These are phyloP conservation scores for Cladophialophora chaetospira DNA, from an alignment of 2,329 filamentous ascomycete genomes.

Conservation along the genomic window DNA sequence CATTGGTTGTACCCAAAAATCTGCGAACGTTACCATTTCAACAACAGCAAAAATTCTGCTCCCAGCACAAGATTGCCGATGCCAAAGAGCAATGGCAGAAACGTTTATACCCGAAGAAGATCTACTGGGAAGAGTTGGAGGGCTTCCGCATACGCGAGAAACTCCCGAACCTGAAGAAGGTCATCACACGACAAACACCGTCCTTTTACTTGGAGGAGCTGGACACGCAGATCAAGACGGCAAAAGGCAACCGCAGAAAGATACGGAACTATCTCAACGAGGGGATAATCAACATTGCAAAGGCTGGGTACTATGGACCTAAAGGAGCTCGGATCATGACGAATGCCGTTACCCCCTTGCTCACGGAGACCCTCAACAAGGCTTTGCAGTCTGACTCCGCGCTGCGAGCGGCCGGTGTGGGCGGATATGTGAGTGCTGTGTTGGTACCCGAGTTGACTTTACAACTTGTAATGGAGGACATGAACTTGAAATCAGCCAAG, in stretches of 20 bases:
- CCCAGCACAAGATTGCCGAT: slow-evolving; percentile 27
- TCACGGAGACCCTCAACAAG: slow-evolving; percentile 58
- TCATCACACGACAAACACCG: slow-evolving; percentile 59
- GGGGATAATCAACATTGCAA: slow-evolving; percentile 56
- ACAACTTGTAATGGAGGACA: slow-evolving; percentile 61
- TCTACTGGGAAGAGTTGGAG: slow-evolving; percentile 67
- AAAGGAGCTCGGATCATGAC: slow-evolving; percentile 72
- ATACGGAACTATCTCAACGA: slow-evolving; percentile 52
- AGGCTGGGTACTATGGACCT: slow-evolving; percentile 81
- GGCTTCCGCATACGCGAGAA: slow-evolving; percentile 58
- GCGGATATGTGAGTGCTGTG: slow-evolving; percentile 71
- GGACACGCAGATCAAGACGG: slow-evolving; percentile 36
- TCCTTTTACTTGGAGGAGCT: slow-evolving; percentile 66
- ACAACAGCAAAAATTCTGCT: slow-evolving; percentile 31
- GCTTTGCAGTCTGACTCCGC: slow-evolving; percentile 65
- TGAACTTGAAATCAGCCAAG: slow-evolving; percentile 45
- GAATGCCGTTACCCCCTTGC: slow-evolving; percentile 21
- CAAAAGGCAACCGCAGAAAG: slow-evolving; percentile 26
- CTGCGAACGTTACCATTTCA: slow-evolving; percentile 26
- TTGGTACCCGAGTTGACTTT: slow-evolving; percentile 71
- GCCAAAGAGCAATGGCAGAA: slow-evolving; percentile 45
- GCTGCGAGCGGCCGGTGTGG: slow-evolving; percentile 66
- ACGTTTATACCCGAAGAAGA: slow-evolving; percentile 65
- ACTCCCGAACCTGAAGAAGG: slow-evolving; percentile 55
- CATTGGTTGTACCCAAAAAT: slow-evolving; percentile 23